Evolutionary conservation across 805 yeast genomes (phyloP).

Genomic region (Kodamaea fukazawae): DNA sequence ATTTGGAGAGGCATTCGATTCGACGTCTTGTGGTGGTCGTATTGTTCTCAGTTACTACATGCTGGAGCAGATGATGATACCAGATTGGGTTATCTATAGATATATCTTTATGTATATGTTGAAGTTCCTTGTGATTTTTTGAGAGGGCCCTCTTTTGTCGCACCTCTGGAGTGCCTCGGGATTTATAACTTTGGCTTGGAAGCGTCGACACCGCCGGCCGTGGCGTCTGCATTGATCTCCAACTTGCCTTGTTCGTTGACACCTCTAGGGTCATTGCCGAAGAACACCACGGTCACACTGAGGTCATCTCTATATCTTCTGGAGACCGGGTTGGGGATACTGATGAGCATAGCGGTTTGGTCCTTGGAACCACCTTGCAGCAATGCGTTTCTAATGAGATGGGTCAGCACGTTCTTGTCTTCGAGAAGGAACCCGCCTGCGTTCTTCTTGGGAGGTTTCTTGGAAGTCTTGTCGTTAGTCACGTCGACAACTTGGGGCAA

Average conservation of each 20-base stretch:
- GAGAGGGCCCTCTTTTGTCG: background rate
- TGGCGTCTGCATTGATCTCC: conserved; percentile 56
- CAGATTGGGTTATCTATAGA: too few relatives aligned
- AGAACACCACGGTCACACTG: conserved; percentile 93
- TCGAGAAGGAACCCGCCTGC: conserved; percentile 54
- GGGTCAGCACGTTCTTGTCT: conserved; percentile 90
- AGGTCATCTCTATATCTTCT: conserved; percentile 93
- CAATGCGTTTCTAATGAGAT: conserved; percentile 87
- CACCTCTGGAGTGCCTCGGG: background rate
- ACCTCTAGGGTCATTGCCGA: conserved; percentile 57
- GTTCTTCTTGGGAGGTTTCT: conserved; percentile 61
- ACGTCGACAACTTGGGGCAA: conserved; percentile 65
- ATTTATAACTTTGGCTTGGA: conserved; percentile 47
- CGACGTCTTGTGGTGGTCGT: too few relatives aligned
- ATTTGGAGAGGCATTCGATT: too few relatives aligned
- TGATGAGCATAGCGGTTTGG: conserved; percentile 81
- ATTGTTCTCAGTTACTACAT: too few relatives aligned
- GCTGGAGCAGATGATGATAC: too few relatives aligned
- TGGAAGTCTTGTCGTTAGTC: conserved; percentile 56
- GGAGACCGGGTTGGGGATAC: conserved; percentile 88
- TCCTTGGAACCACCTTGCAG: conserved; percentile 84
- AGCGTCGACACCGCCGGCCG: conserved; percentile 51
- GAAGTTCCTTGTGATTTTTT: background rate
- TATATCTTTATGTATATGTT: background rate
- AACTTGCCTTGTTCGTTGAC: conserved; percentile 46